Conservation (phyloP, 2,329 filamentous ascomycete genomes). For the Trichoderma semiorbis region DNA sequence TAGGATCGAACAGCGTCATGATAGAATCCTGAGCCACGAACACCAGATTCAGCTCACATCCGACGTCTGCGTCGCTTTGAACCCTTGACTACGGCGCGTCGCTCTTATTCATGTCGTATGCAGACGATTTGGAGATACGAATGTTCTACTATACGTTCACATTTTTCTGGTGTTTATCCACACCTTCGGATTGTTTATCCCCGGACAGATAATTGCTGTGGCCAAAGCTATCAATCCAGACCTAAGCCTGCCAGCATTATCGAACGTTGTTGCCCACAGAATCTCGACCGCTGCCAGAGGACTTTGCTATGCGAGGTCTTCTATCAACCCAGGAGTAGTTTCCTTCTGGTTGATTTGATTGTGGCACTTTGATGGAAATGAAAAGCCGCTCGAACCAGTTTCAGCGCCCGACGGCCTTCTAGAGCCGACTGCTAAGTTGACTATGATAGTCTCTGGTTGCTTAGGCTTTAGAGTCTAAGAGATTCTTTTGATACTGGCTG, state of each 20-base stretch:
- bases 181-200: conserved; percentile 35
- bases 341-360: neutral
- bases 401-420: neutral
- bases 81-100: conserved; percentile 25
- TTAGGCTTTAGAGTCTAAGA: neutral
- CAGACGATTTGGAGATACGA: conserved; percentile 50
- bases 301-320: conserved; percentile 57
- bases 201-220: conserved; percentile 34
- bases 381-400: neutral
- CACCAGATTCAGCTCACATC: conserved; percentile 38
- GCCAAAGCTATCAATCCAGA: conserved; percentile 35
- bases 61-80: conserved; percentile 31
- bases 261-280: conserved; percentile 34
- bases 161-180: conserved; percentile 57
- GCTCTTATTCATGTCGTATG: conserved; percentile 38
- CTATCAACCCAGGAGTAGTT: neutral
- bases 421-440: neutral
- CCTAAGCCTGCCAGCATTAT: conserved; percentile 44
- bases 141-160: conserved; percentile 61
- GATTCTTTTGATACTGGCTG: neutral
- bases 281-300: conserved; percentile 61
- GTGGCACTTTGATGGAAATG: neutral
- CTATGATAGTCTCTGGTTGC: neutral
- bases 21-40: conserved; percentile 29
- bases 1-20: conserved; percentile 5